Conservation (phyloP, 2,329 filamentous ascomycete genomes). For the Fusarium sp. region DNA sequence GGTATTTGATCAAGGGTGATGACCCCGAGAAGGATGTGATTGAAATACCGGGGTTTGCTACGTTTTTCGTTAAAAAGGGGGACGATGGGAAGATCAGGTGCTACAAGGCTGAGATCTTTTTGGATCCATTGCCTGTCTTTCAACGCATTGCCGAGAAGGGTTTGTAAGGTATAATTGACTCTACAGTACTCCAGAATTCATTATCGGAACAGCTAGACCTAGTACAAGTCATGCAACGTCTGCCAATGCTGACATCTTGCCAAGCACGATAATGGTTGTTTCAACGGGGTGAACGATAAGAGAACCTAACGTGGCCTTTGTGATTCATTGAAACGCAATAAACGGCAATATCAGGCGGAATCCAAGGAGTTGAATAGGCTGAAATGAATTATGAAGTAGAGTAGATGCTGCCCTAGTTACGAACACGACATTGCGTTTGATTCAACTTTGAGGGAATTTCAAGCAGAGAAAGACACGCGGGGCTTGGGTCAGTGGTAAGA, state of each 20-base stretch:
- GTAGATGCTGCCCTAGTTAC: background rate
- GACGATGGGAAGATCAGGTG: background rate
- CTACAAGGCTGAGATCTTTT: slow-evolving; percentile 7
- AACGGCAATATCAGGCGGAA: background rate
- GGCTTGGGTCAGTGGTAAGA: background rate
- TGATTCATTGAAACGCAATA: background rate
- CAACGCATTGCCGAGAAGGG: slow-evolving; percentile 7
- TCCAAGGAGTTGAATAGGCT: background rate
- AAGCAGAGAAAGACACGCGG: background rate
- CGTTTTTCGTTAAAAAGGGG: background rate
- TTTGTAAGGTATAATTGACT: background rate
- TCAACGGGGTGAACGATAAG: background rate
- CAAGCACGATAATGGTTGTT: background rate
- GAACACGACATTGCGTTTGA: background rate
- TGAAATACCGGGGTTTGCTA: background rate
- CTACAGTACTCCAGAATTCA: background rate
- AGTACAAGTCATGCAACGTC: background rate
- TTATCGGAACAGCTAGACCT: background rate
- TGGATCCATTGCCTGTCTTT: slow-evolving; percentile 1
- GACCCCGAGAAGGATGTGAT: slow-evolving; percentile 4
- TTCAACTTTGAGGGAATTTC: background rate
- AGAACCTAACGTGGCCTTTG: background rate
- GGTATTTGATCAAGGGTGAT: slow-evolving; percentile 13
- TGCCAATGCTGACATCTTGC: background rate
- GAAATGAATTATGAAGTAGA: background rate